These are phyloP conservation scores for Patellaria atrata DNA, from an alignment of 495 filamentous ascomycete genomes.

Conservation along the genomic window DNA sequence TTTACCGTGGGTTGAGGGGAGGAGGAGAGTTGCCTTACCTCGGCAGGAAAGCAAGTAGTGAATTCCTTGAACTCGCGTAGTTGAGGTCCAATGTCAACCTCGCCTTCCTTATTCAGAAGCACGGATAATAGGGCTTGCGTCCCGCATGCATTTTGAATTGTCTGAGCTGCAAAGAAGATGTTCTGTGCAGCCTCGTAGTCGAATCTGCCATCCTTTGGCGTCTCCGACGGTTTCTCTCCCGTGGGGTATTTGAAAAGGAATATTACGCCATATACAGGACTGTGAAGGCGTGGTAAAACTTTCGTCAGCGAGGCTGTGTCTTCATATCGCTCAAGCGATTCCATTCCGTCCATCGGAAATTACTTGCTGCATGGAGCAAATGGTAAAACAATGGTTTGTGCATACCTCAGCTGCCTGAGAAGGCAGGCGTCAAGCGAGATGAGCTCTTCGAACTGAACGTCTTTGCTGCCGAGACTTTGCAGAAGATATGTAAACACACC, in stretches of 20 bases:
- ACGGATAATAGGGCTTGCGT: slow-evolving; percentile 92
- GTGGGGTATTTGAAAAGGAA: slow-evolving; percentile 98
- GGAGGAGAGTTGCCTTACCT: slow-evolving; percentile 30
- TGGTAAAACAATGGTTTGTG: too few species aligned
- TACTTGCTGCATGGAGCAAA: background rate
- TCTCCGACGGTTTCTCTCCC: slow-evolving; percentile 45
- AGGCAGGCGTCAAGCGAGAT: slow-evolving; percentile 72
- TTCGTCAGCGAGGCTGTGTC: slow-evolving; percentile 2
- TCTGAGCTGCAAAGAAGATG: slow-evolving; percentile 93
- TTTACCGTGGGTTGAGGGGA: background rate
- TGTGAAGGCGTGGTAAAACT: too few species aligned
- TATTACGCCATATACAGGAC: slow-evolving; percentile 90
- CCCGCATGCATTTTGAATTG: slow-evolving; percentile 97
- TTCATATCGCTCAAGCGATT: slow-evolving; percentile 2
- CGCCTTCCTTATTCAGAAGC: slow-evolving; percentile 65
- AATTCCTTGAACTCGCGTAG: slow-evolving; percentile 62
- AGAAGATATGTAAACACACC: slow-evolving; percentile 94
- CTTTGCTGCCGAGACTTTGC: slow-evolving; percentile 79
- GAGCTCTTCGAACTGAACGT: slow-evolving; percentile 95
- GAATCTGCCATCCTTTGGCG: slow-evolving; percentile 61
- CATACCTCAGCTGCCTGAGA: slow-evolving; percentile 48
- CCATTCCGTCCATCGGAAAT: background rate
- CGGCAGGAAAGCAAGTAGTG: slow-evolving; percentile 71
- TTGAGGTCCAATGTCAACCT: slow-evolving; percentile 43
- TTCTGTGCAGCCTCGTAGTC: slow-evolving; percentile 57